Conservation (phyloP, 2,329 filamentous ascomycete genomes). For the Claviceps paspali region DNA sequence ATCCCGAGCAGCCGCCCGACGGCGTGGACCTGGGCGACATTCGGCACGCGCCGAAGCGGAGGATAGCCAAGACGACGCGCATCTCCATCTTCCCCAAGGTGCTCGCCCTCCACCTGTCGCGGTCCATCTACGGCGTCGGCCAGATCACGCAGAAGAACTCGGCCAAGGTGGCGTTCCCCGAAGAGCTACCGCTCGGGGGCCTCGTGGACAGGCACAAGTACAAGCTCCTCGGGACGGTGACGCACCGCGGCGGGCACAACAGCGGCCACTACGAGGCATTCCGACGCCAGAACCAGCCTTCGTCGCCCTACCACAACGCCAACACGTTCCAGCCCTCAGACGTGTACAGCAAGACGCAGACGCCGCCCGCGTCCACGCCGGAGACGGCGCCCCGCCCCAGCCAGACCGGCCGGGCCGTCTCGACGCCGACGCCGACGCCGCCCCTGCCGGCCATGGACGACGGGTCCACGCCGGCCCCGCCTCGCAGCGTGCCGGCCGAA, state of each 20-base stretch:
- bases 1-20: conserved; percentile 64
- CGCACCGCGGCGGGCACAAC: conserved; percentile 88
- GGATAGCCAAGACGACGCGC: conserved; percentile 74
- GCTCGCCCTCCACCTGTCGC: conserved; percentile 78
- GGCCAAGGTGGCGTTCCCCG: conserved; percentile 85
- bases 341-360: conserved; percentile 51
- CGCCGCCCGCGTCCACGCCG: conserved; percentile 35
- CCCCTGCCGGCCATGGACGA: neutral
- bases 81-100: conserved; percentile 82
- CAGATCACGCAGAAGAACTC: conserved; percentile 78
- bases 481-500: conserved; percentile 19
- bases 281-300: conserved; percentile 67
- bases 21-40: conserved; percentile 62
- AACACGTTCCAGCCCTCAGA: conserved; percentile 63
- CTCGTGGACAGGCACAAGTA: conserved; percentile 67
- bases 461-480: no score
- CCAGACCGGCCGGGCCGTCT: conserved; percentile 26
- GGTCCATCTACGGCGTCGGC: conserved; percentile 75
- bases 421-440: conserved; percentile 22
- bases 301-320: conserved; percentile 67
- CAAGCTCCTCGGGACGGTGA: conserved; percentile 73
- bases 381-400: conserved; percentile 22
- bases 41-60: conserved; percentile 61
- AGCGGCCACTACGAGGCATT: conserved; percentile 97
- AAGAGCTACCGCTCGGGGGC: conserved; percentile 68